A percentile compares a stretch with the other conserved stretches of the same genome.
These are phyloP conservation scores for Elongisporangium undulatum DNA, from an alignment of 352 stramenopile species.

Conservation along the genomic window DNA sequence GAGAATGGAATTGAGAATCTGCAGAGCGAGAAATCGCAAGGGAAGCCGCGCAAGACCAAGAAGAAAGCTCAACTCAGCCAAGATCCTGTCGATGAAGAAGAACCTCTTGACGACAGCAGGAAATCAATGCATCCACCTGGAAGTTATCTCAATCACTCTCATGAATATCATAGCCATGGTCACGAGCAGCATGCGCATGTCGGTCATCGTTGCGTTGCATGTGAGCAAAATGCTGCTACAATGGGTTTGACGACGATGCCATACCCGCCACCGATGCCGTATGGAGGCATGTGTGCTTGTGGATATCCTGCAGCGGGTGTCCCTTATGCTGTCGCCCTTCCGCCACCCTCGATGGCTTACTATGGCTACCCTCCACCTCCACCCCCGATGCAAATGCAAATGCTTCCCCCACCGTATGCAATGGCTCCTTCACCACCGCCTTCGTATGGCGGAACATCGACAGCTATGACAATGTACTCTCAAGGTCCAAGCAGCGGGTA, in stretches of 20 bases:
- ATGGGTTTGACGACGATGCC: neutral
- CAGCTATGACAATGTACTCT: conserved; percentile 33
- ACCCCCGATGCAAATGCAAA: neutral
- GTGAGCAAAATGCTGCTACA: neutral
- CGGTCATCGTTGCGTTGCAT: neutral
- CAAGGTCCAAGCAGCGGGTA: conserved; percentile 13
- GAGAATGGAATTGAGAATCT: neutral
- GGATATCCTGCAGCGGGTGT: neutral
- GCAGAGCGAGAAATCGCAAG: neutral
- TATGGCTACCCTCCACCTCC: neutral
- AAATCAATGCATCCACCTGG: neutral
- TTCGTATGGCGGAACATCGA: conserved; percentile 10
- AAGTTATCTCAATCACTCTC: neutral
- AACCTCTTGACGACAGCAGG: neutral
- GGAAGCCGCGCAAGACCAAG: neutral
- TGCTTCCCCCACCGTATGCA: neutral
- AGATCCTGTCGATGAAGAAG: neutral
- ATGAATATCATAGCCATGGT: neutral
- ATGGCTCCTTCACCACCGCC: neutral
- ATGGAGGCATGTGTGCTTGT: neutral
- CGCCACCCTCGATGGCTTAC: neutral
- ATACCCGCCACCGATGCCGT: neutral
- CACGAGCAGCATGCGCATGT: neutral
- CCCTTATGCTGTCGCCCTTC: neutral
- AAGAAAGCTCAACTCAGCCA: neutral